Conservation (phyloP, 2,329 filamentous ascomycete species). For the Niveomyces coronatus region DNA sequence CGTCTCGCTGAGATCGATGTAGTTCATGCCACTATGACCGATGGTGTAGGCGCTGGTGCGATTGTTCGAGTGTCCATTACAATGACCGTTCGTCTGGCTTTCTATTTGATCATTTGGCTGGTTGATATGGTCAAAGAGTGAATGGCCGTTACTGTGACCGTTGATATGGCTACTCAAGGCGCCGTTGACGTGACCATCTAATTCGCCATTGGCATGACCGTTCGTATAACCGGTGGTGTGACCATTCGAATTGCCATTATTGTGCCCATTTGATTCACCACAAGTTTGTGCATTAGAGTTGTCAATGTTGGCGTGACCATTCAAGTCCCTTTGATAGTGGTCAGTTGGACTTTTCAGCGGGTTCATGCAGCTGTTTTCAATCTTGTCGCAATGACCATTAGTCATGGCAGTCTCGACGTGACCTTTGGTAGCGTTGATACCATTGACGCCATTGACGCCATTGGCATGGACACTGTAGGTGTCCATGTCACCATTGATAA, state of each 20-base stretch:
- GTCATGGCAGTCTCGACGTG: neutral
- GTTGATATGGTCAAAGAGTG: too few species aligned
- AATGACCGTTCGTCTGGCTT: neutral
- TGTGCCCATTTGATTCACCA: too few species aligned
- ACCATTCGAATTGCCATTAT: too few species aligned
- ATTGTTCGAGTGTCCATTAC: neutral
- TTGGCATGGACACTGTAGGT: slow-evolving; percentile 6
- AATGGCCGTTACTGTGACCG: neutral
- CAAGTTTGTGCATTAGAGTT: too few species aligned
- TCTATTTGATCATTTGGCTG: too few species aligned
- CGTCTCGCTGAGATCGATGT: slow-evolving; percentile 10
- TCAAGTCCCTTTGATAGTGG: too few species aligned
- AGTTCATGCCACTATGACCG: neutral
- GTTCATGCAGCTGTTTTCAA: too few species aligned
- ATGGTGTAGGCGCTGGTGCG: neutral
- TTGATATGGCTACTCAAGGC: neutral
- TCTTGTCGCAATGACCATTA: too few species aligned
- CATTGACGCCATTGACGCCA: too few species aligned
- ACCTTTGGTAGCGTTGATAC: too few species aligned
- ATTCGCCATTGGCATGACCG: neutral
- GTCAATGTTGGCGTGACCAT: neutral
- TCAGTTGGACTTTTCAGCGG: too few species aligned
- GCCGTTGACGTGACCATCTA: neutral
- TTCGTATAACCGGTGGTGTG: slow-evolving; percentile 1
- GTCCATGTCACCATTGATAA: slow-evolving; percentile 3